Conservation (phyloP, 805 yeast species). For the Wickerhamomyces bisporus region DNA sequence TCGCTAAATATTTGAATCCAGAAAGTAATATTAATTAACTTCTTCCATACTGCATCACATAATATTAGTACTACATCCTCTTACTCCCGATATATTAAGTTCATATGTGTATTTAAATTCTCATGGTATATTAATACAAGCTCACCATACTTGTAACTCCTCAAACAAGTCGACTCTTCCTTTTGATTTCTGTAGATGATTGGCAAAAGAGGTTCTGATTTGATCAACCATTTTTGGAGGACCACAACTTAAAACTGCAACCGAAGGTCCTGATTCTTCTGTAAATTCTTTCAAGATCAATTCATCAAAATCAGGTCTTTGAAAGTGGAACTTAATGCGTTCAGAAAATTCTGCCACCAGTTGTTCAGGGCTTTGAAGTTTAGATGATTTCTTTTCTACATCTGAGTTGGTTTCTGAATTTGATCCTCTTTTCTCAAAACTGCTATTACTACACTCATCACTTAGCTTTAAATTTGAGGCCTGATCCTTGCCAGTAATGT, state of each 20-base stretch:
- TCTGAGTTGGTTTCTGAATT: slow-evolving; percentile 1
- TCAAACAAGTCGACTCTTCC: slow-evolving; percentile 63
- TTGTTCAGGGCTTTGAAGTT: slow-evolving; percentile 4
- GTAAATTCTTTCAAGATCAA: slow-evolving; percentile 33
- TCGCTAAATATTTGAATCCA: no score
- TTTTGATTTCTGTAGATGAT: slow-evolving; percentile 33
- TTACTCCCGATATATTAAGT: no score
- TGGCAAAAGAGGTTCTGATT: slow-evolving; percentile 40
- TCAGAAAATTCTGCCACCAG: not conserved
- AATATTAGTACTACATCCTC: no score
- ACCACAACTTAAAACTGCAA: slow-evolving; percentile 54
- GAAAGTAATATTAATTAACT: no score
- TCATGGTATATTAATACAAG: no score
- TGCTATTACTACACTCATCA: not conserved
- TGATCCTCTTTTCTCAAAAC: slow-evolving; percentile 16
- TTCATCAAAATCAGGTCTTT: slow-evolving; percentile 40
- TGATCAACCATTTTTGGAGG: slow-evolving; percentile 51
- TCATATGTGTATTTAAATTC: no score
- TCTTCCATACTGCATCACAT: no score
- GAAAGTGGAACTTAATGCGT: slow-evolving; percentile 29
- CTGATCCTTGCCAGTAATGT: slow-evolving; percentile 26
- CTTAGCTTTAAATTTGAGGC: no score
- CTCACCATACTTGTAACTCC: slow-evolving; percentile 66
- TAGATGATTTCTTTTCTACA: slow-evolving; percentile 2
- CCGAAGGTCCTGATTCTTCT: slow-evolving; percentile 32